A percentile compares a stretch with the other conserved stretches of the same genome.
Conservation (phyloP, 106 monocot genomes). For the Acorus calamus region DNA sequence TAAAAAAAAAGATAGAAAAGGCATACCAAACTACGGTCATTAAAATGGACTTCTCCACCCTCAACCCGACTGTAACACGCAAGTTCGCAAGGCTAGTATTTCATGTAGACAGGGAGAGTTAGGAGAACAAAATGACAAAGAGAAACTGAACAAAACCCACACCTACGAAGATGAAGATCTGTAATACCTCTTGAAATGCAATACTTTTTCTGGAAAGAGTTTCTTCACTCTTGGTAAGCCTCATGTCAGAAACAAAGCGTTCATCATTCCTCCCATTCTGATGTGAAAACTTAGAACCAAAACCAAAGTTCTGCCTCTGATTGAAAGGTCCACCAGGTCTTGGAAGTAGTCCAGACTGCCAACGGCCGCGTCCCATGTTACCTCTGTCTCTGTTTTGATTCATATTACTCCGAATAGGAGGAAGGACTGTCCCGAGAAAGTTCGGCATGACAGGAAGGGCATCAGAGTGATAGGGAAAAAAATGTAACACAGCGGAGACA, state of each 20-base stretch:
- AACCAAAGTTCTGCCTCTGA: conserved; percentile 62
- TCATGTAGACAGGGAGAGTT: not conserved
- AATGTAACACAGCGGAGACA: not conserved
- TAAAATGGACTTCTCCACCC: conserved; percentile 80
- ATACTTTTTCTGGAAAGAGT: conserved; percentile 87
- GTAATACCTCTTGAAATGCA: conserved; percentile 71
- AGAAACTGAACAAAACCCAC: too few relatives aligned
- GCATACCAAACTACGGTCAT: conserved; percentile 81
- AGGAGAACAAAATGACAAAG: too few relatives aligned
- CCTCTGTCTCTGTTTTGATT: conserved; percentile 42
- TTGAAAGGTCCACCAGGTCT: conserved; percentile 55
- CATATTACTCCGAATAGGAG: conserved; percentile 40
- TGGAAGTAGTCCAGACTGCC: conserved; percentile 69
- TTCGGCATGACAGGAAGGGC: too few relatives aligned
- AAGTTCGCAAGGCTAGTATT: conserved; percentile 80
- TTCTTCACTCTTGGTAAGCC: conserved; percentile 91
- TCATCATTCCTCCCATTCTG: conserved; percentile 77
- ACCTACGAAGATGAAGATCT: not conserved
- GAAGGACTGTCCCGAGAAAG: conserved; percentile 33
- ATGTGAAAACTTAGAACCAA: conserved; percentile 59
- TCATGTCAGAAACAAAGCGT: conserved; percentile 86
- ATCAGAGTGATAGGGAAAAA: not conserved
- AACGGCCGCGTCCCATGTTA: conserved; percentile 59
- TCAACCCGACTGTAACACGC: conserved; percentile 88
- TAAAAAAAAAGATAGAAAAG: conserved; percentile 1